These are phyloP conservation scores for Ramularia collo-cygni DNA, from an alignment of 2,329 filamentous ascomycete genomes.

Conservation along the genomic window DNA sequence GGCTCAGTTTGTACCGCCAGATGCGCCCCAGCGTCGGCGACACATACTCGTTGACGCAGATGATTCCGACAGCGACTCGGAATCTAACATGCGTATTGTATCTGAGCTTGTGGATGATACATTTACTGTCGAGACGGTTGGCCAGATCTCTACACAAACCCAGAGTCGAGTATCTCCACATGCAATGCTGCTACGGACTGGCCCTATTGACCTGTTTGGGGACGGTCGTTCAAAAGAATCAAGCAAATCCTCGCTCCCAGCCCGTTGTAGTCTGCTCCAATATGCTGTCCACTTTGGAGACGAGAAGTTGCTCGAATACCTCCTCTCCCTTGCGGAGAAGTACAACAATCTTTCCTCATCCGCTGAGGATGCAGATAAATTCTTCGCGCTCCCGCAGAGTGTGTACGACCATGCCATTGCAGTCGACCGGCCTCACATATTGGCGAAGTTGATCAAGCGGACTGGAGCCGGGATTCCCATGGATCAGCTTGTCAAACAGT, in stretches of 20 bases:
- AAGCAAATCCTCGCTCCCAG: conserved; percentile 1
- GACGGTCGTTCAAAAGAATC: conserved; percentile 3
- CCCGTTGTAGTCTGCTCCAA: conserved; percentile 23
- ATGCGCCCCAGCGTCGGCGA: conserved; percentile 10
- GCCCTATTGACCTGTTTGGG: conserved; percentile 9
- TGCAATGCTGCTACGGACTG: conserved; percentile 41
- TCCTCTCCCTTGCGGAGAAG: conserved; percentile 50
- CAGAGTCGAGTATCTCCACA: conserved; percentile 56
- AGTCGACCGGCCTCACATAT: conserved; percentile 47
- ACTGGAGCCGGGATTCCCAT: conserved; percentile 65
- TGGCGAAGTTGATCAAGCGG: conserved; percentile 58
- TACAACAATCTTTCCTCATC: conserved; percentile 30
- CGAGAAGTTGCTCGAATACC: conserved; percentile 45
- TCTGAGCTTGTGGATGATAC: conserved; percentile 55
- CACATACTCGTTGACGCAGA: conserved; percentile 31
- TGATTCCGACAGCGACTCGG: conserved; percentile 24
- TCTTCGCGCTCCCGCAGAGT: conserved; percentile 18
- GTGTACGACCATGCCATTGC: conserved; percentile 39
- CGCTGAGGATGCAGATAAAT: conserved; percentile 14
- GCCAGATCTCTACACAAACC: conserved; percentile 60
- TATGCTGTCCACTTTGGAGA: conserved; percentile 44
- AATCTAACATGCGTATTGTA: conserved; percentile 32
- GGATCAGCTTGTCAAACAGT: conserved; percentile 58
- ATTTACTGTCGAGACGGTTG: conserved; percentile 71
- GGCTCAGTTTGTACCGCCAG: conserved; percentile 56